Evolutionary conservation across 2,329 filamentous ascomycete genomes (phyloP).

Genomic region (Penicillium griseofulvum): DNA sequence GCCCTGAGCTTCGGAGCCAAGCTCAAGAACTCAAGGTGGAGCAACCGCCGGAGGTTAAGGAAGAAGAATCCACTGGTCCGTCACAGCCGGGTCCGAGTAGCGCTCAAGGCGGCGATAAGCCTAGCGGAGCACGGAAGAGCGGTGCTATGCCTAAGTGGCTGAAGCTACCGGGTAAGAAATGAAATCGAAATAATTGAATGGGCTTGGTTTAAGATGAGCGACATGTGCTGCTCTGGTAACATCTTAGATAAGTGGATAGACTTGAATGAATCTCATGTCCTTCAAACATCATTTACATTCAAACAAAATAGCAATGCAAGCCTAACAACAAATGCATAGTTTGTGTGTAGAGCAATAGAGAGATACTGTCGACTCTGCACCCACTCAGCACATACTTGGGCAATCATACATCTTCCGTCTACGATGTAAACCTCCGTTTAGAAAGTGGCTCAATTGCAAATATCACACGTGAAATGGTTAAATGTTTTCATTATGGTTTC

Average conservation of each 20-base stretch:
- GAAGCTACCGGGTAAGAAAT: constrained; percentile 71
- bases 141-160: constrained; percentile 66
- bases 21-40: constrained; percentile 63
- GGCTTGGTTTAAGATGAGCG: not conserved
- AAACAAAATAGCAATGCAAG: not conserved
- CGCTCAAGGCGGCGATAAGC: constrained; percentile 32
- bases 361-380: not conserved
- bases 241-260: not conserved
- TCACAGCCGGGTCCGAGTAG: constrained; percentile 28
- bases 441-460: constrained; percentile 1
- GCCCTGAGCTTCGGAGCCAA: constrained; percentile 57
- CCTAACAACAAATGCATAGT: not conserved
- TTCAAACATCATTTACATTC: not conserved
- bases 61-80: constrained; percentile 29
- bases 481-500: constrained; percentile 32
- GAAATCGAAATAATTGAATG: constrained; percentile 18
- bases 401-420: not conserved
- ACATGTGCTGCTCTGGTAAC: not conserved
- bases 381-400: not conserved
- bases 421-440: not conserved
- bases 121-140: constrained; percentile 30
- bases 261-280: not conserved
- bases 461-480: constrained; percentile 13
- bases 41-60: constrained; percentile 48
- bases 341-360: too few relatives aligned